phyloP scores from a whole-genome alignment of 495 filamentous ascomycete genomes.

The Lasiosphaeria hispida region DNA sequence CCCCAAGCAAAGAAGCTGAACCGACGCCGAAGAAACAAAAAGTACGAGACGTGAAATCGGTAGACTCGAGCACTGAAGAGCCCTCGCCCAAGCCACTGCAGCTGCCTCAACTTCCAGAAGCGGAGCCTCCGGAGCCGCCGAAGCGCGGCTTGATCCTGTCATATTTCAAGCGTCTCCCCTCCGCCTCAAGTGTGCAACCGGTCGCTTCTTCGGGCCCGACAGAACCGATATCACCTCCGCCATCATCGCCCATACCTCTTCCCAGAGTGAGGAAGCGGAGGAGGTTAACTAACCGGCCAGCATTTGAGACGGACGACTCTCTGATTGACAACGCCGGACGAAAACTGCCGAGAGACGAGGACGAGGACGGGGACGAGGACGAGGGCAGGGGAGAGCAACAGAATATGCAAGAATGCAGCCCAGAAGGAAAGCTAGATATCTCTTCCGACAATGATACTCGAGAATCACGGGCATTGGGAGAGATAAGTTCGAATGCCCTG shows the following conservation, averaged over 20 bases:
- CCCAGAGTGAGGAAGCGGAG: slow-evolving; percentile 26
- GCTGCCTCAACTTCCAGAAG: neutral
- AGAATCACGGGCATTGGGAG: too few relatives aligned
- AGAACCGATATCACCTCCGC: slow-evolving; percentile 24
- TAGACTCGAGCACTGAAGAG: neutral
- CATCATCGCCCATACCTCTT: slow-evolving; percentile 26
- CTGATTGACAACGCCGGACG: neutral
- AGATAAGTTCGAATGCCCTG: neutral
- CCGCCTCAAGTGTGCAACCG: slow-evolving; percentile 14
- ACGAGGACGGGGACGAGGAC: neutral
- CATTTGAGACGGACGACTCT: neutral
- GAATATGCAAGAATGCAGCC: neutral
- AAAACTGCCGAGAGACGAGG: neutral
- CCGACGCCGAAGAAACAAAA: slow-evolving; percentile 2
- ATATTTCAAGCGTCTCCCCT: slow-evolving; percentile 38
- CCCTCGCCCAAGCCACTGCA: neutral
- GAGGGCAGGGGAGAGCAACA: neutral
- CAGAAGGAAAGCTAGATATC: neutral
- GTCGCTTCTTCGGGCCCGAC: slow-evolving; percentile 8
- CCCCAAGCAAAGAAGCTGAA: slow-evolving; percentile 20
- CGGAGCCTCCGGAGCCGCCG: slow-evolving; percentile 1
- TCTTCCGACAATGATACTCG: too few relatives aligned
- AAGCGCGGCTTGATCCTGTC: slow-evolving; percentile 41
- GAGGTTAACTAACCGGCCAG: slow-evolving; percentile 36
- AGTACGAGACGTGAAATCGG: neutral